Evolutionary conservation across 73 alveolate species (phyloP).

Genomic region (Paramecium tetraurelia): DNA sequence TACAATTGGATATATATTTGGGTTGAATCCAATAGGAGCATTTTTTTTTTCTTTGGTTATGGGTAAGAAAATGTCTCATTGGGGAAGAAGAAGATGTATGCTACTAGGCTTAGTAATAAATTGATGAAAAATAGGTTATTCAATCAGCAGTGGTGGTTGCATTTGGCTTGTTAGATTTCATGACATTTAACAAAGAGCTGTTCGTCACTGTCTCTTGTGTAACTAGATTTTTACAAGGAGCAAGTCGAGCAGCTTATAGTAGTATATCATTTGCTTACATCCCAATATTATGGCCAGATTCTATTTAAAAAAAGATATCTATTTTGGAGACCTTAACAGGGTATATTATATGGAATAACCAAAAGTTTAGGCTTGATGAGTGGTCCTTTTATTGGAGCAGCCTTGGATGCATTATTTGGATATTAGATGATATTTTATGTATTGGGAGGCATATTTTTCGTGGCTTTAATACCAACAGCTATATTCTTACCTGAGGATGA

Average conservation of each 20-base stretch:
- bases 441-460: slow-evolving; percentile 9
- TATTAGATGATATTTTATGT: slow-evolving; percentile 6
- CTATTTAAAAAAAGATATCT: background rate
- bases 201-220: slow-evolving; percentile 39
- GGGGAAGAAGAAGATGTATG: slow-evolving; percentile 63
- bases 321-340: slow-evolving; percentile 41
- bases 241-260: slow-evolving; percentile 59
- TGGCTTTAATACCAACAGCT: background rate
- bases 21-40: slow-evolving; percentile 61
- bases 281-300: slow-evolving; percentile 62
- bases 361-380: slow-evolving; percentile 30
- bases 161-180: slow-evolving; percentile 52
- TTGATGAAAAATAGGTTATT: background rate
- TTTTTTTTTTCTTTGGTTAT: slow-evolving; percentile 45
- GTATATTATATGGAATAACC: background rate
- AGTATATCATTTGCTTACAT: slow-evolving; percentile 54
- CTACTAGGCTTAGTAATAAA: slow-evolving; percentile 30
- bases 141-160: slow-evolving; percentile 12
- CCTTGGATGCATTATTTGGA: slow-evolving; percentile 34
- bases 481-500: slow-evolving; percentile 36
- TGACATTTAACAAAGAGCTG: background rate
- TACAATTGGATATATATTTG: slow-evolving; percentile 52
- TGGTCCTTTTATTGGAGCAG: slow-evolving; percentile 48
- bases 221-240: slow-evolving; percentile 59
- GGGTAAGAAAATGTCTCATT: slow-evolving; percentile 51